These are phyloP conservation scores for Neonectria coccinea DNA, from an alignment of 2,329 filamentous ascomycete genomes.

Conservation along the genomic window DNA sequence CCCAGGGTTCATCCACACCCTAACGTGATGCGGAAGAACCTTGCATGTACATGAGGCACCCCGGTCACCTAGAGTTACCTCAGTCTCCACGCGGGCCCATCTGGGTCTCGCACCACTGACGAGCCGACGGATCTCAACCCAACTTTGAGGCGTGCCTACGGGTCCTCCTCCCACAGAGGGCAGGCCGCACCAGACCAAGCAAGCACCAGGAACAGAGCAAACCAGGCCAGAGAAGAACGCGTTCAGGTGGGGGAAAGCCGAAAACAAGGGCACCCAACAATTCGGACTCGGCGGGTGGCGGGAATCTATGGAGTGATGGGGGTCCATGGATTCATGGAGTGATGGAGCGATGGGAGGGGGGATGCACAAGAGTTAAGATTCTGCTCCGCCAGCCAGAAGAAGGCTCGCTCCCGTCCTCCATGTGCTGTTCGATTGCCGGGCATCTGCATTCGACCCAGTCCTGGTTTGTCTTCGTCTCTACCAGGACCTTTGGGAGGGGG, in stretches of 20 bases:
- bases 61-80: constrained; percentile 49
- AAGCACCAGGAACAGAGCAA: constrained; percentile 32
- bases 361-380: constrained; percentile 15
- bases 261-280: constrained; percentile 1
- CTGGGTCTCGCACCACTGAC: constrained; percentile 55
- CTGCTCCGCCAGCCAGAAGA: constrained; percentile 13
- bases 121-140: constrained; percentile 54
- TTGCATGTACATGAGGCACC: constrained; percentile 49
- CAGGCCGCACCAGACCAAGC: constrained; percentile 27
- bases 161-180: constrained; percentile 46
- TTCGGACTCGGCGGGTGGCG: neutral
- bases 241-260: constrained; percentile 15
- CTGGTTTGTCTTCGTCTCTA: constrained; percentile 16
- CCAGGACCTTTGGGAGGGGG: constrained; percentile 7
- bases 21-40: constrained; percentile 40
- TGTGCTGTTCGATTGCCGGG: constrained; percentile 25
- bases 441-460: constrained; percentile 24
- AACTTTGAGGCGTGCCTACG: constrained; percentile 51
- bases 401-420: constrained; percentile 23
- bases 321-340: neutral
- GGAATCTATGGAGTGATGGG: neutral
- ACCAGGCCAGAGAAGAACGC: constrained; percentile 26
- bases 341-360: constrained; percentile 1
- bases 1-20: constrained; percentile 28
- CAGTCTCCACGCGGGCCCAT: constrained; percentile 53